These are phyloP conservation scores for Gentiana straminea DNA, from an alignment of 257 asterid species.

Conservation along the genomic window DNA sequence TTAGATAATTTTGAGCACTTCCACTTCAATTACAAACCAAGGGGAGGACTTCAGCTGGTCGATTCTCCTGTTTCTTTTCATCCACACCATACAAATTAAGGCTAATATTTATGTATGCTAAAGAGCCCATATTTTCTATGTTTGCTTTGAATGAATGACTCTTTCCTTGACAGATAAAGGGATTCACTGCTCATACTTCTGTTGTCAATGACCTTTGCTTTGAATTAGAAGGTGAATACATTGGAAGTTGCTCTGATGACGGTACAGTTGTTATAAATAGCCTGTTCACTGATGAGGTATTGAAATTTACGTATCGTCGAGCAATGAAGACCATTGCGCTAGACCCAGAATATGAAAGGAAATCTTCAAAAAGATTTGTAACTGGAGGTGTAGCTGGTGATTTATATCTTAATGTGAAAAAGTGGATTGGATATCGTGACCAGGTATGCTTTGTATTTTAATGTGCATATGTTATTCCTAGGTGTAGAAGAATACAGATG, in stretches of 20 bases:
- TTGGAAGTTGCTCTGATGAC: constrained; percentile 99
- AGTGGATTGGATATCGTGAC: constrained; percentile 91
- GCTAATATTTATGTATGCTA: too few species aligned
- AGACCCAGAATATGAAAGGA: constrained; percentile 89
- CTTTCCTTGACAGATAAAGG: constrained; percentile 61
- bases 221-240: constrained; percentile 90
- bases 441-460: constrained; percentile 51
- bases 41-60: too few species aligned
- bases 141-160: background rate
- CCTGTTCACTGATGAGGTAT: constrained; percentile 78
- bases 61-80: too few species aligned
- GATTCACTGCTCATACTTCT: constrained; percentile 75
- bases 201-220: constrained; percentile 95
- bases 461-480: constrained; percentile 11
- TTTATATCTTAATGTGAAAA: constrained; percentile 72
- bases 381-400: constrained; percentile 98
- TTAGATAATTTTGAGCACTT: too few species aligned
- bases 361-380: constrained; percentile 87
- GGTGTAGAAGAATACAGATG: constrained; percentile 14
- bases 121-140: constrained; percentile 1
- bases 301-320: constrained; percentile 92
- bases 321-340: constrained; percentile 93
- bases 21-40: too few species aligned
- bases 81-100: too few species aligned
- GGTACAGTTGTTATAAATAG: constrained; percentile 89